These are phyloP conservation scores for Globisporangium nodosum DNA, from an alignment of 352 stramenopile genomes.

Conservation along the genomic window DNA sequence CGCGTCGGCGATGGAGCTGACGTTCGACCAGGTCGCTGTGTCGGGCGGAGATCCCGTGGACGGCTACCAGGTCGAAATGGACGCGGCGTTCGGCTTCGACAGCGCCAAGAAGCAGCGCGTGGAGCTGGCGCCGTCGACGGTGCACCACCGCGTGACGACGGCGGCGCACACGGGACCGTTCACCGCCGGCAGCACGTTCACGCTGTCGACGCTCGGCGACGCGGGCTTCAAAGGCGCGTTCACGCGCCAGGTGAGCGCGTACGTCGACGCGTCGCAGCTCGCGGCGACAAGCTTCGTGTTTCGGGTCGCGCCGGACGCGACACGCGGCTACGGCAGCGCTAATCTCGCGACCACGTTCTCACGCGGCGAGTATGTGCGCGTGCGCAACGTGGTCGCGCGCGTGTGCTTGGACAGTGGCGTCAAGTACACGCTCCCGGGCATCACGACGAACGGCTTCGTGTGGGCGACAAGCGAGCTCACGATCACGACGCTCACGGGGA, in stretches of 20 bases:
- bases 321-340: slow-evolving; percentile 27
- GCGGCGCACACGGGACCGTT: slow-evolving; percentile 64
- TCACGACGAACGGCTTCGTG: slow-evolving; percentile 31
- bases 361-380: slow-evolving; percentile 52
- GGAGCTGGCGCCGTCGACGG: slow-evolving; percentile 25
- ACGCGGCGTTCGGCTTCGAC: slow-evolving; percentile 28
- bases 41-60: slow-evolving; percentile 57
- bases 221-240: slow-evolving; percentile 46
- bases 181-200: slow-evolving; percentile 51
- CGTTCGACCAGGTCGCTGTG: slow-evolving; percentile 50
- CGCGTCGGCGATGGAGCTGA: slow-evolving; percentile 34
- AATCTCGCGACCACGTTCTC: slow-evolving; percentile 35
- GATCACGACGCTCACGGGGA: slow-evolving; percentile 27
- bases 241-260: slow-evolving; percentile 35
- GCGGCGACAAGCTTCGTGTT: slow-evolving; percentile 38
- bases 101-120: slow-evolving; percentile 14
- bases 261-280: slow-evolving; percentile 31
- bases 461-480: slow-evolving; percentile 24
- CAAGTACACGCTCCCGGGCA: slow-evolving; percentile 37
- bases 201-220: slow-evolving; percentile 43
- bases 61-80: slow-evolving; percentile 50
- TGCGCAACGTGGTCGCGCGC: slow-evolving; percentile 48
- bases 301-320: slow-evolving; percentile 31
- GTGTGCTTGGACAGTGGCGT: slow-evolving; percentile 62
- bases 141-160: slow-evolving; percentile 65